phyloP scores from a whole-genome alignment of 2,329 filamentous ascomycete genomes.

The Lasiodiplodia citricola region DNA sequence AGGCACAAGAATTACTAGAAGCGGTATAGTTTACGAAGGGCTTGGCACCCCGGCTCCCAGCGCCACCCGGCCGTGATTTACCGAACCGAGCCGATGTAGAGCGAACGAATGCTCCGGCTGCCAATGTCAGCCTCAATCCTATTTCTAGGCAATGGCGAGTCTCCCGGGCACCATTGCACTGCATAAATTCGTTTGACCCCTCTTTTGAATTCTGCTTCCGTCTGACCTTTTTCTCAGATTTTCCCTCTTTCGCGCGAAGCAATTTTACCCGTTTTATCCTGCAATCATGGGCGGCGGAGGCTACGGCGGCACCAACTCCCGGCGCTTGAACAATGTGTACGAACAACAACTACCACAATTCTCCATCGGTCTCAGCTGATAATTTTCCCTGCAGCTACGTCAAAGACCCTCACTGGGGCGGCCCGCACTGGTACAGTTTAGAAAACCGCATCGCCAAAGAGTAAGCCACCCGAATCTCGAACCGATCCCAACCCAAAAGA shows the following conservation, averaged over 20 bases:
- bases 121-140: neutral
- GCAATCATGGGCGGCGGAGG: neutral
- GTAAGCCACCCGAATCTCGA: neutral
- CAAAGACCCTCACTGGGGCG: conserved; percentile 11
- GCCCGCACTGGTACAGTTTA: conserved; percentile 8
- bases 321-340: conserved; percentile 8
- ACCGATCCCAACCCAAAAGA: too few species aligned
- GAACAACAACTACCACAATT: neutral
- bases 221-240: neutral
- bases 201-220: neutral
- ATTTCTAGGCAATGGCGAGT: neutral
- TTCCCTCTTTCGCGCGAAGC: neutral
- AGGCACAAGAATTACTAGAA: neutral
- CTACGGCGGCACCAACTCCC: neutral
- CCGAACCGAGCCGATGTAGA: neutral
- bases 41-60: neutral
- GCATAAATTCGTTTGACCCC: neutral
- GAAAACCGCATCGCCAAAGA: conserved; percentile 17
- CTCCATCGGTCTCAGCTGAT: neutral
- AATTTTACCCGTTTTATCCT: neutral
- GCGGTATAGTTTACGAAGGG: neutral
- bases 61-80: neutral
- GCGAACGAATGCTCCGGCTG: neutral
- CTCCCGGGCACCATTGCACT: neutral
- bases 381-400: neutral